Evolutionary conservation across 1,284 basidiomycete species (phyloP).

Genomic region (Athelia psychrophila): DNA sequence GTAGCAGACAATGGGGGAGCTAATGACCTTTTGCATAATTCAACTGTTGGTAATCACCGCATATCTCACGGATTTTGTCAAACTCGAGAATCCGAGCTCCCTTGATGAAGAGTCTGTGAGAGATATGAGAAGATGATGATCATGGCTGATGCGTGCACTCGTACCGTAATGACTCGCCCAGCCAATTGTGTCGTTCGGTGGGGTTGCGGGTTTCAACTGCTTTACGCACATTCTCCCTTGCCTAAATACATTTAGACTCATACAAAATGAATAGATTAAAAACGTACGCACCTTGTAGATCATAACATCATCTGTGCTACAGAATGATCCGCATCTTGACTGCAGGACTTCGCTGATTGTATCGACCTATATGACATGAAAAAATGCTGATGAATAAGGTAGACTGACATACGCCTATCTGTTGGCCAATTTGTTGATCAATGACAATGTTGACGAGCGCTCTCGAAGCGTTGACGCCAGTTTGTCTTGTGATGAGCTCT

Average conservation of each 20-base stretch:
- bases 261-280: not conserved
- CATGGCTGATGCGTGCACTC: slow-evolving; percentile 15
- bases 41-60: slow-evolving; percentile 83
- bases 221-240: slow-evolving; percentile 90
- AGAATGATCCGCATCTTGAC: slow-evolving; percentile 94
- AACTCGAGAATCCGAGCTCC: slow-evolving; percentile 84
- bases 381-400: not conserved
- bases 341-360: slow-evolving; percentile 94
- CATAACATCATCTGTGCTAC: slow-evolving; percentile 97
- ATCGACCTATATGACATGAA: slow-evolving; percentile 66
- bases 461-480: slow-evolving; percentile 81
- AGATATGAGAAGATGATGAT: slow-evolving; percentile 1
- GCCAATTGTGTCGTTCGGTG: slow-evolving; percentile 69
- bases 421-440: slow-evolving; percentile 95
- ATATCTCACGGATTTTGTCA: slow-evolving; percentile 83
- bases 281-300: slow-evolving; percentile 80
- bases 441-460: slow-evolving; percentile 94
- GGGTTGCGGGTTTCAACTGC: slow-evolving; percentile 81
- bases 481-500: slow-evolving; percentile 79
- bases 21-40: slow-evolving; percentile 75
- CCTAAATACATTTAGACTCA: slow-evolving; percentile 42
- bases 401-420: slow-evolving; percentile 74
- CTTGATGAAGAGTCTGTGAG: slow-evolving; percentile 78
- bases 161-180: slow-evolving; percentile 82
- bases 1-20: slow-evolving; percentile 4